Conservation (phyloP, 345 rosid genomes). For the Viola odorata region DNA sequence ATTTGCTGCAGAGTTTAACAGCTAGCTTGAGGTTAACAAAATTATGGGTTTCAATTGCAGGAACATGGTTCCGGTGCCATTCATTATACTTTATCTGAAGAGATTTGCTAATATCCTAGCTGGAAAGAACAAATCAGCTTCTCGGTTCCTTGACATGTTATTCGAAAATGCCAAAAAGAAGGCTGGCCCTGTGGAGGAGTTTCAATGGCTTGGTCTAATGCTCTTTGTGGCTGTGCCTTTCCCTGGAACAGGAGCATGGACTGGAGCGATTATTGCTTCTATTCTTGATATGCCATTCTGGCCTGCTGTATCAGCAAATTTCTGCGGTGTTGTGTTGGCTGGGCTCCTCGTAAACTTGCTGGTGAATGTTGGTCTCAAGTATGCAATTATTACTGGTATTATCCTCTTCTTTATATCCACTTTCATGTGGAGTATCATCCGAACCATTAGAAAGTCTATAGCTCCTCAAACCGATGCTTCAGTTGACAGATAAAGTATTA, state of each 20-base stretch:
- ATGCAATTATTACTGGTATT: conserved; percentile 62
- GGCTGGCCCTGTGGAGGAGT: conserved; percentile 89
- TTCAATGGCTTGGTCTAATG: conserved; percentile 90
- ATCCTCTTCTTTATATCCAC: conserved; percentile 63
- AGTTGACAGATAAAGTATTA: no score
- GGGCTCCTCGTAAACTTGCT: conserved; percentile 80
- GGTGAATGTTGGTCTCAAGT: conserved; percentile 75
- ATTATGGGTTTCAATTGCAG: conserved; percentile 34
- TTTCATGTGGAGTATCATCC: conserved; percentile 77
- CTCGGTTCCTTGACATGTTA: conserved; percentile 49
- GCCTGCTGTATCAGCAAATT: conserved; percentile 71
- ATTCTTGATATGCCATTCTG: conserved; percentile 90
- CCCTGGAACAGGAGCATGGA: conserved; percentile 97
- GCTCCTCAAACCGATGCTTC: conserved; percentile 30
- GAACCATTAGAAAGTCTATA: conserved; percentile 53
- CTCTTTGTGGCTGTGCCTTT: conserved; percentile 95
- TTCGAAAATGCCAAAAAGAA: conserved; percentile 69
- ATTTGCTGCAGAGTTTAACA: no score
- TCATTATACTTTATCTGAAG: conserved; percentile 72
- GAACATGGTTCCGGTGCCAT: conserved; percentile 95
- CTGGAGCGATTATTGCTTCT: conserved; percentile 82
- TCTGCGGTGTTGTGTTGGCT: conserved; percentile 71
- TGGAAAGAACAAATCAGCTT: conserved; percentile 51
- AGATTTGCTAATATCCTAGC: conserved; percentile 59
- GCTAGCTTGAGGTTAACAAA: conserved; percentile 3